Conservation (phyloP, 495 filamentous ascomycete species). For the Penicillium verhagenii region DNA sequence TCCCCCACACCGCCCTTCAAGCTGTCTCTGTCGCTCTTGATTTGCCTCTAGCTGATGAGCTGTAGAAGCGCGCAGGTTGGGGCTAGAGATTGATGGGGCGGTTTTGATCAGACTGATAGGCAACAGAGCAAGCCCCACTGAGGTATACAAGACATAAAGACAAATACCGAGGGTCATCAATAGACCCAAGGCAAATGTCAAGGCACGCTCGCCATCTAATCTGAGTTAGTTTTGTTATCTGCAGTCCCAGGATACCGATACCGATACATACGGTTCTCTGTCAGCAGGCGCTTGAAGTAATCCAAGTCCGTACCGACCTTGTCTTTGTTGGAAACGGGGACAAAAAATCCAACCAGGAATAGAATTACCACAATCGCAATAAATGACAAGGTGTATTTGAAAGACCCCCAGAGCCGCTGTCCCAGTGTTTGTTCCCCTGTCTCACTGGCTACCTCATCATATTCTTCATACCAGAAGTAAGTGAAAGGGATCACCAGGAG, state of each 20-base stretch:
- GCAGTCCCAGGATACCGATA: no score
- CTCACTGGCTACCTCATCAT: slow-evolving; percentile 79
- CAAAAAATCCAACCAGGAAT: slow-evolving; percentile 91
- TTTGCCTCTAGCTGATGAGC: slow-evolving; percentile 78
- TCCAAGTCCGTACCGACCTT: slow-evolving; percentile 72
- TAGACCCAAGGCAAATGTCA: slow-evolving; percentile 84
- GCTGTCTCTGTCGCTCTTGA: slow-evolving; percentile 83
- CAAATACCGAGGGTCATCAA: slow-evolving; percentile 81
- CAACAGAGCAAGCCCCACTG: slow-evolving; percentile 81
- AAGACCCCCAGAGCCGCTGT: slow-evolving; percentile 71
- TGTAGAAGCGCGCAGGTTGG: slow-evolving; percentile 71
- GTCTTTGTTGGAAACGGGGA: slow-evolving; percentile 66
- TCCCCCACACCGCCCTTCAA: slow-evolving; percentile 82
- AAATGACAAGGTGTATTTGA: slow-evolving; percentile 90
- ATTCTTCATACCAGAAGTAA: slow-evolving; percentile 98
- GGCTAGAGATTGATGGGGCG: slow-evolving; percentile 75
- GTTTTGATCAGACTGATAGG: slow-evolving; percentile 90
- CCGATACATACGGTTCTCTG: slow-evolving; percentile 75
- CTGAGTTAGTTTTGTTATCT: slow-evolving; percentile 3
- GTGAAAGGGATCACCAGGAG: slow-evolving; percentile 89
- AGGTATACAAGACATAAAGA: slow-evolving; percentile 86
- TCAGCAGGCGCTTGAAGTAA: slow-evolving; percentile 82
- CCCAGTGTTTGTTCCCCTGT: slow-evolving; percentile 69
- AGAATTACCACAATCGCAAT: slow-evolving; percentile 74
- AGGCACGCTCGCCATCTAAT: slow-evolving; percentile 80